Conservation (phyloP, 371 early-diverging fungal genomes). For the Circinella minor region DNA sequence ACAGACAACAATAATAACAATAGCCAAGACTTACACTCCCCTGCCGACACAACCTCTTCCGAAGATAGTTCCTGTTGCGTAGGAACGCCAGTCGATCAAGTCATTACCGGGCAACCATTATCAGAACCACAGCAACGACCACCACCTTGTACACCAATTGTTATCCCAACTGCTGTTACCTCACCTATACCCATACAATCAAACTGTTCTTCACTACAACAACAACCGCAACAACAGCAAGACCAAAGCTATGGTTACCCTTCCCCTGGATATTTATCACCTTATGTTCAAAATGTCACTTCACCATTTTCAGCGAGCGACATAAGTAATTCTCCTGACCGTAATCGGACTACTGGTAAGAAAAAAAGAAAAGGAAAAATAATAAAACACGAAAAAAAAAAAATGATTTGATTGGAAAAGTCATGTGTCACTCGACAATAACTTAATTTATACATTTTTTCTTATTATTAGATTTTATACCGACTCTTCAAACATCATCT, state of each 20-base stretch:
- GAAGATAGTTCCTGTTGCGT: background rate
- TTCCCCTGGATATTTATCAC: constrained; percentile 5
- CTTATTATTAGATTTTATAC: background rate
- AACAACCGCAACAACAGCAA: no score
- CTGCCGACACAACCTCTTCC: background rate
- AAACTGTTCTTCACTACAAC: no score
- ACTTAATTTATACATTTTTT: background rate
- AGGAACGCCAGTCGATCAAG: constrained; percentile 1
- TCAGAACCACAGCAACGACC: background rate
- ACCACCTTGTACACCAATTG: background rate
- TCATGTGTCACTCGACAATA: background rate
- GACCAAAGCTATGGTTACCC: background rate
- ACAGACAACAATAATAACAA: background rate
- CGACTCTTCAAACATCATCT: background rate
- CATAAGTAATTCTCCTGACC: background rate
- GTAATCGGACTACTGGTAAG: background rate
- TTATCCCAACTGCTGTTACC: background rate
- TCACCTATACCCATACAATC: constrained; percentile 8
- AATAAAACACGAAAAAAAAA: background rate
- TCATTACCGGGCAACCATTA: background rate
- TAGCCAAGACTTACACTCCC: constrained; percentile 2
- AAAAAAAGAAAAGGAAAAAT: background rate
- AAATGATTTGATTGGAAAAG: background rate
- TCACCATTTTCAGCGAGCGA: background rate
- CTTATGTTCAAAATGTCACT: background rate